Evolutionary conservation across 805 yeast species (phyloP).

Genomic region (Scheffersomyces stipitis): DNA sequence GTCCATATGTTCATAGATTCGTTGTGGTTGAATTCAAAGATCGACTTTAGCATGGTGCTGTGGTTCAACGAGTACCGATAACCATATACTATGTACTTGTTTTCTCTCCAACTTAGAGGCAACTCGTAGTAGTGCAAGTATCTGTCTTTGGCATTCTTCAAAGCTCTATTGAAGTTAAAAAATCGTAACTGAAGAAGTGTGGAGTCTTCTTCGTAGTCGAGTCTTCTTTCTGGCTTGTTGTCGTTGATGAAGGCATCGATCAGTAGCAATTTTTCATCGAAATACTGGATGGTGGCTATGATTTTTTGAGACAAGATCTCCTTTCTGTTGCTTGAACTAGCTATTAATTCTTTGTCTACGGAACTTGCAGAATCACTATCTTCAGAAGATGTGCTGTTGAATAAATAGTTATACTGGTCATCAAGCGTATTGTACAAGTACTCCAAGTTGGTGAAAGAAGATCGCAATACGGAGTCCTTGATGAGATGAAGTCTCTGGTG

Average conservation of each 20-base stretch:
- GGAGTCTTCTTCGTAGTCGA: slow-evolving; percentile 25
- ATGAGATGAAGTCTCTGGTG: slow-evolving; percentile 36
- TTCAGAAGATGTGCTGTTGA: slow-evolving; percentile 13
- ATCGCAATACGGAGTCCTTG: slow-evolving; percentile 35
- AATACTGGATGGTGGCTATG: slow-evolving; percentile 41
- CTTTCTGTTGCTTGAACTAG: slow-evolving; percentile 10
- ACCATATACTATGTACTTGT: slow-evolving; percentile 79
- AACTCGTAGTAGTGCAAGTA: slow-evolving; percentile 79
- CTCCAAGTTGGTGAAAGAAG: slow-evolving; percentile 40
- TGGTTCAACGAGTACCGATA: slow-evolving; percentile 78
- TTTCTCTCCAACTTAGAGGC: slow-evolving; percentile 93
- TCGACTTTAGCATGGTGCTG: slow-evolving; percentile 55
- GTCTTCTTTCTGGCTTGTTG: slow-evolving; percentile 29
- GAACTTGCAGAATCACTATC: slow-evolving; percentile 3
- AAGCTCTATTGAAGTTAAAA: slow-evolving; percentile 44
- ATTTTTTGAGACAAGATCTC: slow-evolving; percentile 37
- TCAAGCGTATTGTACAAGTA: slow-evolving; percentile 38
- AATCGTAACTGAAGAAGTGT: slow-evolving; percentile 34
- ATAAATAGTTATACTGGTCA: slow-evolving; percentile 40
- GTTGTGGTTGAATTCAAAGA: slow-evolving; percentile 67
- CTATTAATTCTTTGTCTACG: slow-evolving; percentile 12
- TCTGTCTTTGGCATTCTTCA: slow-evolving; percentile 57
- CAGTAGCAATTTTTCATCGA: slow-evolving; percentile 39
- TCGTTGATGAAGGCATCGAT: slow-evolving; percentile 38
- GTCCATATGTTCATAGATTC: slow-evolving; percentile 95